phyloP scores from a whole-genome alignment of 169 alveolate species.

The Ichthyophthirius multifiliis region DNA sequence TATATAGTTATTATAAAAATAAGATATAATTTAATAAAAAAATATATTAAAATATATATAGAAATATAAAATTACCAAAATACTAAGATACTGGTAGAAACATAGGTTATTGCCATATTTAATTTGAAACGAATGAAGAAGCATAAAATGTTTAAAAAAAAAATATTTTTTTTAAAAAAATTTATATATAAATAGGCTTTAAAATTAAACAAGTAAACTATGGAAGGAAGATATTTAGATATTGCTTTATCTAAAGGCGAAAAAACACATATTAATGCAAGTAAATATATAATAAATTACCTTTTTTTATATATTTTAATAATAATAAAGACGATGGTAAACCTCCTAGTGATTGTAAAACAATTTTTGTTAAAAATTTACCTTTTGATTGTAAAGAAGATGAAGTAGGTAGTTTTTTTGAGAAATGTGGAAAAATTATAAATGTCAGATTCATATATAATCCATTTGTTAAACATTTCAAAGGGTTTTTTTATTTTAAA shows the following conservation, averaged over 20 bases:
- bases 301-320: not conserved
- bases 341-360: slow-evolving; percentile 42
- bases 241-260: slow-evolving; percentile 28
- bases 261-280: not conserved
- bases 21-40: not conserved
- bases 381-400: slow-evolving; percentile 28
- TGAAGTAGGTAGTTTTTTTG: slow-evolving; percentile 25
- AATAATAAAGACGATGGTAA: not conserved
- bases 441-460: slow-evolving; percentile 39
- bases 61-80: slow-evolving; percentile 11
- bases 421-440: slow-evolving; percentile 22
- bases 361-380: slow-evolving; percentile 31
- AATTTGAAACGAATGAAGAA: not conserved
- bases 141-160: not conserved
- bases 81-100: slow-evolving; percentile 40
- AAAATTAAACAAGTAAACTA: not conserved
- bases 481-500: not conserved
- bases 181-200: not conserved
- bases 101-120: slow-evolving; percentile 2
- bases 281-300: not conserved
- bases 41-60: not conserved
- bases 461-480: not conserved
- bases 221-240: slow-evolving; percentile 37
- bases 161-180: not conserved
- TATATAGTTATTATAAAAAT: not conserved